Percentiles rank a stretch among this genome's conserved stretches.
Conservation (phyloP, 768 basidiomycete genomes). For the Megacollybia marginata region DNA sequence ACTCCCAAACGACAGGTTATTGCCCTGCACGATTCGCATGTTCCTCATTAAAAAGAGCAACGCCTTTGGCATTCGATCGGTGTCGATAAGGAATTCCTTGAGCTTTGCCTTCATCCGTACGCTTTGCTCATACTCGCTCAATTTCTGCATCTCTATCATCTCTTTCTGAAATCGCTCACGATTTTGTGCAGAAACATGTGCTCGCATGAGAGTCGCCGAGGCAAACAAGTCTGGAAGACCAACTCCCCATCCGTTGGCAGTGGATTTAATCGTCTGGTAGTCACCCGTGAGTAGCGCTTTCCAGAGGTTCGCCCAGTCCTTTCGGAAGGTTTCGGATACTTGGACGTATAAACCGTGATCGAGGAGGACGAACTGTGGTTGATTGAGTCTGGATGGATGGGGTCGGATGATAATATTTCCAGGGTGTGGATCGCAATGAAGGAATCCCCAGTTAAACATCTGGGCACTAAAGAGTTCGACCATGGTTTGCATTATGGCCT, state of each 20-base stretch:
- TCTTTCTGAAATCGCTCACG: constrained; percentile 17
- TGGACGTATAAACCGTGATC: constrained; percentile 90
- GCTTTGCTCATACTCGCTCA: constrained; percentile 65
- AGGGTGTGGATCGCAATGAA: constrained; percentile 73
- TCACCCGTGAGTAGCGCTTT: constrained; percentile 52
- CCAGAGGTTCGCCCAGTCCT: constrained; percentile 57
- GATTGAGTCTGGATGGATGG: constrained; percentile 33
- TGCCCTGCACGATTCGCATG: constrained; percentile 67
- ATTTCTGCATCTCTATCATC: constrained; percentile 20
- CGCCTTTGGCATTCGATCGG: constrained; percentile 72
- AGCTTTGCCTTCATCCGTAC: constrained; percentile 61
- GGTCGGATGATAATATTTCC: constrained; percentile 75
- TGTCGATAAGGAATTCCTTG: constrained; percentile 61
- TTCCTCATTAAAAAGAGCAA: constrained; percentile 72
- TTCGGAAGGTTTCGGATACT: not conserved
- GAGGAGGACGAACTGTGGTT: constrained; percentile 70
- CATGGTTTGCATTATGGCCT: constrained; percentile 76
- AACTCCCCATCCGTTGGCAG: constrained; percentile 44
- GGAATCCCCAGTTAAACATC: constrained; percentile 91
- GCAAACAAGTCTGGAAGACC: constrained; percentile 65
- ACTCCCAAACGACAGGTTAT: constrained; percentile 78
- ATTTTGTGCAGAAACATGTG: constrained; percentile 36
- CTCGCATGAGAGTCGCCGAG: constrained; percentile 64
- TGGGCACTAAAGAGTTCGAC: constrained; percentile 82
- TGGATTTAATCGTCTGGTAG: constrained; percentile 39